Base-by-base conservation (phyloP, 2,329 filamentous ascomycete genomes). In the Madurella fahalii region DNA sequence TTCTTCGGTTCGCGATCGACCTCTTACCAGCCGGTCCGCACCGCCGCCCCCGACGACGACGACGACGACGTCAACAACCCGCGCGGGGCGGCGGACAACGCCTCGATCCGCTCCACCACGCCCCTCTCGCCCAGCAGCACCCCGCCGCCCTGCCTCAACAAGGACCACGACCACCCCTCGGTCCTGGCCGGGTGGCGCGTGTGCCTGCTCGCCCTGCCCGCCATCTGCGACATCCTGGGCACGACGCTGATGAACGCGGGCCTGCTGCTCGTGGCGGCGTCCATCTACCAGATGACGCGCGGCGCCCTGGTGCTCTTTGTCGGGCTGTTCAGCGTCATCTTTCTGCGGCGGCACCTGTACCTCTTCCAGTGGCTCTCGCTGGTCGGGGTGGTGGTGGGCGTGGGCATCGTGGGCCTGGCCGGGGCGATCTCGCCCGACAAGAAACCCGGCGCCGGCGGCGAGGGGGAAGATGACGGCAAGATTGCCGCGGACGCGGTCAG, bases 191-290 rank as follows among this genome's bases (percentile, higher is more conserved):
- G 93, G 11, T 83, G 77, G 71, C 86, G 82, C 58, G 79, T 96
- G 17, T 66, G 87, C 4, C 72, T 97, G 31, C 81, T 99, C 51
- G 86, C 91, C 8, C 76, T 95, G 11, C 94, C 94, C 1, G 89
- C 94, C 41, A 87, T 91, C 67, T 96, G 92, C 73, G 94, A 99
- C 69, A 96, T 97, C 61, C 84, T 89, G 20, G 94, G 90, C 46
- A 99, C 94, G 4, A 99, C 94, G 4, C 81, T 97, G 52, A 97
- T 99, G 92, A 99, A 99, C 67, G 89, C 90, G 4, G 94, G 94
- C 3, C 78, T 99, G 62, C 79, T 97, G 47, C 92, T 97, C 68
- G 92, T 97, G 20, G 94, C 90, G 12, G 90, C 94, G 1, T 95
- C 90, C 57, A 96, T 99, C 67, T 99, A 96, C 73, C 94, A 99